Evolutionary conservation across 352 stramenopile genomes (phyloP).

Genomic region (Phytophthora pseudosyringae): DNA sequence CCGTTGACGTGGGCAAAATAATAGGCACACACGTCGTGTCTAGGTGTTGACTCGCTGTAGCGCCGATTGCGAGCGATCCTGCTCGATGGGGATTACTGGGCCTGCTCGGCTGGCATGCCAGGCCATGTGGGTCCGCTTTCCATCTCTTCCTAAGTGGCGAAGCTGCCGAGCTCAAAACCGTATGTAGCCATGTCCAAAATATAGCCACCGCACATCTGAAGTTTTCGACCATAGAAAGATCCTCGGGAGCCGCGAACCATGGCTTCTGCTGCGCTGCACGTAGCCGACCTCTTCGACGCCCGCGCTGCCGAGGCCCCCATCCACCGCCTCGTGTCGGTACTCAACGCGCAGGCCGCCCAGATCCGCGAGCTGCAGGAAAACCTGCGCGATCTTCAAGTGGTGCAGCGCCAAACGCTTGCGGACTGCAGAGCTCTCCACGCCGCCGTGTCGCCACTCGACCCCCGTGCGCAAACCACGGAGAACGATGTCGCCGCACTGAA

Average conservation of each 20-base stretch:
- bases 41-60: neutral
- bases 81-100: too few relatives aligned
- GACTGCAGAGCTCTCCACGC: constrained; percentile 19
- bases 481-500: constrained; percentile 2
- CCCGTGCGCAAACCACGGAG: constrained; percentile 20
- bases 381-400: constrained; percentile 39
- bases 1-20: neutral
- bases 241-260: constrained; percentile 8
- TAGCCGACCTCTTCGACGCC: constrained; percentile 64
- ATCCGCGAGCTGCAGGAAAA: constrained; percentile 43
- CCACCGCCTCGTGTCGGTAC: constrained; percentile 64
- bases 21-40: neutral
- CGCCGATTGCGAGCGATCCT: too few relatives aligned
- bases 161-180: too few relatives aligned
- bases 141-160: too few relatives aligned
- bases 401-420: constrained; percentile 38
- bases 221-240: constrained; percentile 17
- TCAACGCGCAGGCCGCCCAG: constrained; percentile 60
- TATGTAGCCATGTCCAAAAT: constrained; percentile 12
- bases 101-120: too few relatives aligned
- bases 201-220: neutral
- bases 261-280: constrained; percentile 21
- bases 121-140: too few relatives aligned
- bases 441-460: constrained; percentile 12
- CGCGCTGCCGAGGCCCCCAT: constrained; percentile 54